Conservation (phyloP, 305 asterid genomes). For the Fraxinus sp. region DNA sequence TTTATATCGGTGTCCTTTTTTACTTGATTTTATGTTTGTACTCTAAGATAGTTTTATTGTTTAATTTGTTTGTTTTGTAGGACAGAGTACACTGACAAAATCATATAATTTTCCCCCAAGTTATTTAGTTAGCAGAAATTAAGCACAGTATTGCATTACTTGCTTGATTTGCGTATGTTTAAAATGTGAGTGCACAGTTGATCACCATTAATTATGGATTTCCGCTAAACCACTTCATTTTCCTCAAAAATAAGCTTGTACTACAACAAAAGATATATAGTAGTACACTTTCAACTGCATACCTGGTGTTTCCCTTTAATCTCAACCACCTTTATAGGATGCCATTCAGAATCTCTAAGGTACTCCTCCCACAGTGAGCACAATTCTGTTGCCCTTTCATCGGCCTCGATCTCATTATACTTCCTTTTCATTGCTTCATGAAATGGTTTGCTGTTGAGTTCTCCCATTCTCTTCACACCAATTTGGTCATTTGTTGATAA, state of each 20-base stretch:
- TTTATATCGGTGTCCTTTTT: background rate
- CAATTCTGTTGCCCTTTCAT: conserved; percentile 77
- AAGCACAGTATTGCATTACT: background rate
- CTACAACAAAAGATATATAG: background rate
- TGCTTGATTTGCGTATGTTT: background rate
- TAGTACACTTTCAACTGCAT: conserved; percentile 20
- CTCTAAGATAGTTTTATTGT: background rate
- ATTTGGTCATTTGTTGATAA: conserved; percentile 43
- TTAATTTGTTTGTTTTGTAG: background rate
- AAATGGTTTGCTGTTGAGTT: conserved; percentile 80
- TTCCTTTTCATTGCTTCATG: conserved; percentile 76
- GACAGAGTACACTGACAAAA: background rate
- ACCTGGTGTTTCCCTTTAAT: conserved; percentile 66
- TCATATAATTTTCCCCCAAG: background rate
- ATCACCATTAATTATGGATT: background rate
- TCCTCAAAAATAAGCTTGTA: background rate
- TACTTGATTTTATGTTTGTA: background rate
- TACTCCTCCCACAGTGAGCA: conserved; percentile 95
- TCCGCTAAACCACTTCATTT: background rate
- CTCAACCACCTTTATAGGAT: conserved; percentile 63
- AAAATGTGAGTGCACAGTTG: background rate
- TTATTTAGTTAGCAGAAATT: background rate
- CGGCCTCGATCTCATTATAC: conserved; percentile 67
- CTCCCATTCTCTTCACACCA: conserved; percentile 94
- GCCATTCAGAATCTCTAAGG: conserved; percentile 96